phyloP scores from a whole-genome alignment of 2,329 filamentous ascomycete genomes.

The Dactylellina parvicollis region DNA sequence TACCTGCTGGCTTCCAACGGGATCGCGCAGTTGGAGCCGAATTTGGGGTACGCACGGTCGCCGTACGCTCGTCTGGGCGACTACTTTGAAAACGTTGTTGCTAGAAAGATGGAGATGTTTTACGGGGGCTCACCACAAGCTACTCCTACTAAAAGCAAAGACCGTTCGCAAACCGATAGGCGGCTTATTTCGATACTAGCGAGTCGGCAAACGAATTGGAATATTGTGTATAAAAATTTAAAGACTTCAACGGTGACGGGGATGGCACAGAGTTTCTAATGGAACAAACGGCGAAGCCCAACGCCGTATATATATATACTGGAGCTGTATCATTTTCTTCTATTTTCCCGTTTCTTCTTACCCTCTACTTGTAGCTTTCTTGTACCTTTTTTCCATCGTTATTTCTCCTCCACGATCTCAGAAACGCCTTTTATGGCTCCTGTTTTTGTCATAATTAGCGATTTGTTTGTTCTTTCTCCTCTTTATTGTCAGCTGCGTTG shows the following conservation, averaged over 20 bases:
- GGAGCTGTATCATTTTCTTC: neutral
- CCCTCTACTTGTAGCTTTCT: no score
- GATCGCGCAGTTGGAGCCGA: neutral
- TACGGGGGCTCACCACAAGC: neutral
- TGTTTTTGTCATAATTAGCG: no score
- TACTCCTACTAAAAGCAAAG: neutral
- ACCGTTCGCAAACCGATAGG: slow-evolving; percentile 19
- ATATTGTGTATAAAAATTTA: slow-evolving; percentile 25
- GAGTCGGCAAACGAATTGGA: slow-evolving; percentile 42
- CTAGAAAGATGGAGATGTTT: slow-evolving; percentile 27
- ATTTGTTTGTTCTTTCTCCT: no score
- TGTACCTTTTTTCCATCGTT: no score
- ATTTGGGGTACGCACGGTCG: slow-evolving; percentile 8
- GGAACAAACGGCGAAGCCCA: neutral
- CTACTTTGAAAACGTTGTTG: slow-evolving; percentile 35
- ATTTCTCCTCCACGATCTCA: no score
- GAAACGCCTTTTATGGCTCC: no score
- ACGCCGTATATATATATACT: neutral
- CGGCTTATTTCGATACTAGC: slow-evolving; percentile 33
- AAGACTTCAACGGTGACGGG: slow-evolving; percentile 26
- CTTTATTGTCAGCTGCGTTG: no score
- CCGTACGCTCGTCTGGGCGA: slow-evolving; percentile 7
- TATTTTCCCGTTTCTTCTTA: neutral
- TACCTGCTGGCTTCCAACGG: slow-evolving; percentile 23
- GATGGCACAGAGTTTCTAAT: slow-evolving; percentile 27